A percentile compares a stretch with the other conserved stretches of the same genome.
Conservation (phyloP, 177 flowering plant species). For the Tripterygium wilfordii region DNA sequence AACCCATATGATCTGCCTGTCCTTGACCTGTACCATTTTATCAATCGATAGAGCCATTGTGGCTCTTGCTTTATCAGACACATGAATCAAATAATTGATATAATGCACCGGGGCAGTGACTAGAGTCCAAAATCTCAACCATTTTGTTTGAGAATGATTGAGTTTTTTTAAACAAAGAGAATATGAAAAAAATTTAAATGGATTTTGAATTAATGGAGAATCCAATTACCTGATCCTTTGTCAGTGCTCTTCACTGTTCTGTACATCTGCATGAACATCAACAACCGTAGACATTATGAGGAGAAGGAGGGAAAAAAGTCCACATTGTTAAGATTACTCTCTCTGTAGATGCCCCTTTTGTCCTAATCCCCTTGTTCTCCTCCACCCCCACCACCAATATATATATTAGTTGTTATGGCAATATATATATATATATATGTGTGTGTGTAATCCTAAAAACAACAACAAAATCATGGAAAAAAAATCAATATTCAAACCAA, state of each 20-base stretch:
- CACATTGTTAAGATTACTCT: conserved; percentile 33
- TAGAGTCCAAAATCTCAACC: conserved; percentile 1
- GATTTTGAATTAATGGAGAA: conserved; percentile 10
- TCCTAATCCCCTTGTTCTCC: conserved; percentile 29
- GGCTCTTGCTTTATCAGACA: conserved; percentile 44
- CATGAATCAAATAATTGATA: conserved; percentile 30
- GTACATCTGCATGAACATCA: conserved; percentile 92
- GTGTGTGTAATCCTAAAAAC: background rate
- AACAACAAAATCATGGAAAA: no score
- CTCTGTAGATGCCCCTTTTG: conserved; percentile 53
- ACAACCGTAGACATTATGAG: conserved; percentile 9
- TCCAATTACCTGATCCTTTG: conserved; percentile 73
- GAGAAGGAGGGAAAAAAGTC: no score
- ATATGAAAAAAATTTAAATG: background rate
- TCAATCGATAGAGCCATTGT: conserved; percentile 20
- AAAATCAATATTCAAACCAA: no score
- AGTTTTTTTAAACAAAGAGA: conserved; percentile 1
- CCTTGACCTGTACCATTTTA: conserved; percentile 50
- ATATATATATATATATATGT: conserved; percentile 5
- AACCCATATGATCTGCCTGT: conserved; percentile 29
- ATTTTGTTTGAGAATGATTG: no score
- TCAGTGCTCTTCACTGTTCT: conserved; percentile 99
- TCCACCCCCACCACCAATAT: conserved; percentile 21
- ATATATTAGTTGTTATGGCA: no score
- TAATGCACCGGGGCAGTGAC: conserved; percentile 10